phyloP scores from a whole-genome alignment of 2,329 filamentous ascomycete genomes.

The Diaporthe caulivora region DNA sequence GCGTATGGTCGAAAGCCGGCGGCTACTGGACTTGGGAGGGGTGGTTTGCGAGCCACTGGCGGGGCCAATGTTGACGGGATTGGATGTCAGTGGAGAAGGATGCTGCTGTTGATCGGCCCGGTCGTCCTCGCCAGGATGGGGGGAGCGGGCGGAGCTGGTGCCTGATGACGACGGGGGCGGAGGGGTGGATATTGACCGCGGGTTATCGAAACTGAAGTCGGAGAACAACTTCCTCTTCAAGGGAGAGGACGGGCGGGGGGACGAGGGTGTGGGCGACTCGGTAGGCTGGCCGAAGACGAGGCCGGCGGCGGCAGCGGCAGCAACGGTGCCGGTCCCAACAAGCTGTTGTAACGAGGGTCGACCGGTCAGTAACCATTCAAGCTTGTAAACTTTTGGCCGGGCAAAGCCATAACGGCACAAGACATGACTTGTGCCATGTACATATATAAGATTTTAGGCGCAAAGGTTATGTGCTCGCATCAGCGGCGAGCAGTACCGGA shows the following conservation, averaged over 20 bases:
- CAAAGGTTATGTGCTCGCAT: constrained; percentile 3
- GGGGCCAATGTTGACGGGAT: constrained; percentile 48
- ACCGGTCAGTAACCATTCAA: constrained; percentile 26
- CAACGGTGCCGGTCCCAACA: constrained; percentile 71
- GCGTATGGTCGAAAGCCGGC: constrained; percentile 59
- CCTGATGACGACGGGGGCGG: constrained; percentile 55
- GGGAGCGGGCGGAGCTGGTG: constrained; percentile 57
- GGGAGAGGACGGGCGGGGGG: constrained; percentile 47
- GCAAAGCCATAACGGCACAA: neutral
- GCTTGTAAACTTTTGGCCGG: neutral
- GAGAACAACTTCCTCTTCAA: constrained; percentile 48
- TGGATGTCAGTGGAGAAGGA: constrained; percentile 44
- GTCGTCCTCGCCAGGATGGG: constrained; percentile 45
- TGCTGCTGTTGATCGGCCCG: constrained; percentile 43
- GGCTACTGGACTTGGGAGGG: constrained; percentile 52
- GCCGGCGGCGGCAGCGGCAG: constrained; percentile 70
- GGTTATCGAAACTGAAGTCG: constrained; percentile 41
- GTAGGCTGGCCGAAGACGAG: constrained; percentile 69
- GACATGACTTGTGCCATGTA: neutral
- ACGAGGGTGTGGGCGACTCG: constrained; percentile 51
- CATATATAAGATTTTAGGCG: constrained; percentile 7
- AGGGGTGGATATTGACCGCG: constrained; percentile 43
- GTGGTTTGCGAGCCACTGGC: constrained; percentile 56
- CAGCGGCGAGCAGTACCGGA: neutral
- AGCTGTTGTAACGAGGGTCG: constrained; percentile 55